A percentile compares a stretch with the other conserved stretches of the same genome.
Evolutionary conservation across 305 asterid species (phyloP).

Genomic region (Fraxinus angustifolia): DNA sequence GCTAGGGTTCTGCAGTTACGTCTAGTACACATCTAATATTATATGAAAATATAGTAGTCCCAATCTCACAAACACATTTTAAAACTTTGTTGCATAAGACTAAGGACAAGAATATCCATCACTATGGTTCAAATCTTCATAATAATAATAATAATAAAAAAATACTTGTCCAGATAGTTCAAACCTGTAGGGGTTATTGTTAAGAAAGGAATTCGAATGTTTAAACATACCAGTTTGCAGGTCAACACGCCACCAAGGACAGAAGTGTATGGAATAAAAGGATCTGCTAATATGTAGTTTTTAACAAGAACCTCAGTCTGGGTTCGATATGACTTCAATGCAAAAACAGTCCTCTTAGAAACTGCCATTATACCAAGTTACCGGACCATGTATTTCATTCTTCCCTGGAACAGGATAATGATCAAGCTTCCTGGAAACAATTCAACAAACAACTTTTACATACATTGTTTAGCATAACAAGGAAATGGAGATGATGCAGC

Average conservation of each 20-base stretch:
- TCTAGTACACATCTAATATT: neutral
- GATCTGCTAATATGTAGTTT: conserved; percentile 72
- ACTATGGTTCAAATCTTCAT: neutral
- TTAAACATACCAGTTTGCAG: conserved; percentile 71
- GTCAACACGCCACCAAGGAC: conserved; percentile 67
- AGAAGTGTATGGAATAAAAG: conserved; percentile 74
- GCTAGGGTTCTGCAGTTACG: neutral
- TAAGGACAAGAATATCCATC: neutral
- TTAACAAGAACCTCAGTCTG: conserved; percentile 71
- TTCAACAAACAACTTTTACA: conserved; percentile 15
- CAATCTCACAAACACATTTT: conserved; percentile 3
- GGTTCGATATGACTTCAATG: conserved; percentile 59
- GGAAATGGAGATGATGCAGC: neutral
- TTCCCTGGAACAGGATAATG: conserved; percentile 36
- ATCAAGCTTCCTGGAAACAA: conserved; percentile 38
- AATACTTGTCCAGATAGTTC: conserved; percentile 6
- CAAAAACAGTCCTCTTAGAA: conserved; percentile 47
- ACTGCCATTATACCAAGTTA: conserved; percentile 51
- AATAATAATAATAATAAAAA: neutral
- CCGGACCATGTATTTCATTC: conserved; percentile 28
- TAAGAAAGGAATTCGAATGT: conserved; percentile 14
- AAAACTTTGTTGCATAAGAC: neutral
- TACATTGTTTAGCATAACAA: neutral
- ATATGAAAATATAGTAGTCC: neutral
- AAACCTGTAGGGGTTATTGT: conserved; percentile 14